A percentile compares a stretch with the other conserved stretches of the same genome.
phyloP scores from a whole-genome alignment of 176 grass and related monocot species.

The Musa acuminata region DNA sequence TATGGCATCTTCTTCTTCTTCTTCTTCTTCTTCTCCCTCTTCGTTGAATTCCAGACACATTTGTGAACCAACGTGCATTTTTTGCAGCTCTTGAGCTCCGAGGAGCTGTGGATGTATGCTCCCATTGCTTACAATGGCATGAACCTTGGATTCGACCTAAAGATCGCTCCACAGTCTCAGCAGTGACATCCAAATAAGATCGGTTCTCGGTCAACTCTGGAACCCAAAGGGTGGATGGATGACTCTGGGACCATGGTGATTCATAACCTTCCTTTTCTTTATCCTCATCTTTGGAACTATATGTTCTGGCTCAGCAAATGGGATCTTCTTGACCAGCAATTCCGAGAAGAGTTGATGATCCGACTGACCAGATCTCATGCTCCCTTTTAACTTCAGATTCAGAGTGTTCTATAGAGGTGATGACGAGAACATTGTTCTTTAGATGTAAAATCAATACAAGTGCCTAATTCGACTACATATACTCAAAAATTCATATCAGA shows the following conservation, averaged over 20 bases:
- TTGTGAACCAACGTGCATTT: neutral
- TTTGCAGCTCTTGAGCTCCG: slow-evolving; percentile 63
- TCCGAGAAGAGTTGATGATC: too few species aligned
- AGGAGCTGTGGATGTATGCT: slow-evolving; percentile 85
- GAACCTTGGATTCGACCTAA: slow-evolving; percentile 63
- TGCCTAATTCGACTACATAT: too few species aligned
- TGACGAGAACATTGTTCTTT: too few species aligned
- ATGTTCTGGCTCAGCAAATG: too few species aligned
- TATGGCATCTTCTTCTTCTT: neutral
- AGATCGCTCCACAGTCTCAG: slow-evolving; percentile 21
- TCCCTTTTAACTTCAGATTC: too few species aligned
- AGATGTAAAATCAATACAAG: too few species aligned
- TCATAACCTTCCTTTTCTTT: neutral
- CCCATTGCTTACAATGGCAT: slow-evolving; percentile 77
- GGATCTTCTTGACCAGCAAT: too few species aligned
- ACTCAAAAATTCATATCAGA: too few species aligned
- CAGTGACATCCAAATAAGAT: neutral
- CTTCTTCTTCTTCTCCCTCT: neutral
- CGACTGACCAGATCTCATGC: too few species aligned
- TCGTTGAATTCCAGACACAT: neutral
- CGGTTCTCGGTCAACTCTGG: neutral
- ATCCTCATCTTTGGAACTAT: neutral
- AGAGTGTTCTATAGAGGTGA: too few species aligned
- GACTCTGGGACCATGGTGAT: neutral
- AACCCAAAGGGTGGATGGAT: neutral